Evolutionary conservation across 306 rosid species (phyloP), one percentile per base, ranked within the genome.

Genomic region (Begonia masoniana): DNA sequence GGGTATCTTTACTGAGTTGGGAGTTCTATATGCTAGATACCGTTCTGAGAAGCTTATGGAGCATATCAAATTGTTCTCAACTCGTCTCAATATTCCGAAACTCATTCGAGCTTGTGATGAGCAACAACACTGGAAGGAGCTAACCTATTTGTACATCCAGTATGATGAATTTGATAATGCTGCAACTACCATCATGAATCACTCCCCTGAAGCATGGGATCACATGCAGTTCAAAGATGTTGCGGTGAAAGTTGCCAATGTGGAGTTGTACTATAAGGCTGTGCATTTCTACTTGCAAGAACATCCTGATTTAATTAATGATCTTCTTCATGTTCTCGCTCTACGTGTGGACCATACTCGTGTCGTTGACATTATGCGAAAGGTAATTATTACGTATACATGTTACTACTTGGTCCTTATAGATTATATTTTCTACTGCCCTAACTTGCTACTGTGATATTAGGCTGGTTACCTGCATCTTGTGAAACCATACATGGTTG

Each of bases 161-260:
- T 86, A 92, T 67, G 99, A 92, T 36, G 99, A 92, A 71, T 92
- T 92, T 41, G 99, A 92, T 63, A 92, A 92, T 77, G 99, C 96
- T 60, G 96, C 99, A 39, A 77, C 96, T 23, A 92, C 99, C 57
- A 92, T 92, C 66, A 92, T 92, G 99, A 92, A 92, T 76, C 96
- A 92, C 69, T 86, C 96, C 48, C 96, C 95, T 14, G 99, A 92
- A 78, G 99, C 99, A 62, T 92, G 99, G 99, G 99, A 92, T 70
- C 99, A 86, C 77, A 86, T 92, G 99, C 99, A 86, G 63, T 92
- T 92, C 64, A 92, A 92, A 71, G 96, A 92, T 58, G 96, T 92
- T 62, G 45, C 79, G 8, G 96, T 76, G 43, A 92, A 92, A 81
- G 96, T 92, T 76, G 99, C 93, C 24, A 92, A 79, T 59, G 99